phyloP scores from a whole-genome alignment of 352 stramenopile species.

The Phytophthora pini region DNA sequence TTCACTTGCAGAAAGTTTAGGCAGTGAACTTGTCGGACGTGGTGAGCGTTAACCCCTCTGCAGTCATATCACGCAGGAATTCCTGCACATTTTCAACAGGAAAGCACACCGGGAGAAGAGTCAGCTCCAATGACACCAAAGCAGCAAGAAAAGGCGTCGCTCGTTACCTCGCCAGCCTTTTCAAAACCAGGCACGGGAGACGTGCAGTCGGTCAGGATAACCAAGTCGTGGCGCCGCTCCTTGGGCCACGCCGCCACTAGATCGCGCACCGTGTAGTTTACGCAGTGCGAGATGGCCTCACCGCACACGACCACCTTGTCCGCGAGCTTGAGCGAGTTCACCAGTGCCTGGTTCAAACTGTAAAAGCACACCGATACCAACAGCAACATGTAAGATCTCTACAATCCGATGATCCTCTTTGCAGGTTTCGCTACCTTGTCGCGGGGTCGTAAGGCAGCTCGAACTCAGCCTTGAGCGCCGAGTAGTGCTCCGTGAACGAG shows the following conservation, averaged over 20 bases:
- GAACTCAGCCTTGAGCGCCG: constrained; percentile 93
- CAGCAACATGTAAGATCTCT: constrained; percentile 6
- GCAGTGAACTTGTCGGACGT: constrained; percentile 53
- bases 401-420: constrained; percentile 10
- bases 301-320: constrained; percentile 93
- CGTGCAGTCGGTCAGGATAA: constrained; percentile 82
- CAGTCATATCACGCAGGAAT: constrained; percentile 70
- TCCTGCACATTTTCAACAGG: constrained; percentile 32
- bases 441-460: constrained; percentile 74
- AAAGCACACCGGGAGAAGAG: not conserved
- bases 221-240: constrained; percentile 66
- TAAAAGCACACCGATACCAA: constrained; percentile 5
- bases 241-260: constrained; percentile 87
- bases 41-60: constrained; percentile 67
- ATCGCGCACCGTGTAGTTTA: constrained; percentile 96
- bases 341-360: constrained; percentile 86
- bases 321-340: constrained; percentile 86
- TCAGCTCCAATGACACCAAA: constrained; percentile 15
- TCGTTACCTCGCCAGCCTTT: constrained; percentile 58
- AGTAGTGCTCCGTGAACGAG: constrained; percentile 97
- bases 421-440: constrained; percentile 49
- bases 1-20: constrained; percentile 8
- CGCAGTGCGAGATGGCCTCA: constrained; percentile 96
- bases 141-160: constrained; percentile 8
- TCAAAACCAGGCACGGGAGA: constrained; percentile 82